These are phyloP conservation scores for Punctularia strigosozonata DNA, from an alignment of 768 basidiomycete genomes.

Conservation along the genomic window DNA sequence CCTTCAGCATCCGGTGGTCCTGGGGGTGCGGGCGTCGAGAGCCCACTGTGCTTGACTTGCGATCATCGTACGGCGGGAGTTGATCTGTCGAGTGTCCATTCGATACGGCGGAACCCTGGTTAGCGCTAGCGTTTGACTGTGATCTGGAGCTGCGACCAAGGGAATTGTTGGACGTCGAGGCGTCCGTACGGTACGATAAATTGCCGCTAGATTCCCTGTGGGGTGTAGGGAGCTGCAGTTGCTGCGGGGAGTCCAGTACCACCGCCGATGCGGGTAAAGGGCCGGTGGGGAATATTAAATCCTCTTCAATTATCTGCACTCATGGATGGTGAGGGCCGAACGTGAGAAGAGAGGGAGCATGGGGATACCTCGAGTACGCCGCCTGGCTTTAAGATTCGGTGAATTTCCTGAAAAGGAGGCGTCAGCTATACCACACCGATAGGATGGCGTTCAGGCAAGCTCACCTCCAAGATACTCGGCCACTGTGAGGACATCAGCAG, in stretches of 20 bases:
- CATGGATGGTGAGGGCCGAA: not conserved
- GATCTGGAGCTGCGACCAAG: conserved; percentile 11
- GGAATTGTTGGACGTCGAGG: conserved; percentile 1
- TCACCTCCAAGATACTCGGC: conserved; percentile 54
- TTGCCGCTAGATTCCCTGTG: too few species aligned
- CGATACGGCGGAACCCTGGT: not conserved
- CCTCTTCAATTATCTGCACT: conserved; percentile 58
- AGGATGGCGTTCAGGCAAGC: conserved; percentile 5
- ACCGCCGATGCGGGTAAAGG: conserved; percentile 11
- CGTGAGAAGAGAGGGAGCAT: conserved; percentile 8
- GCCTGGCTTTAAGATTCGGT: conserved; percentile 51
- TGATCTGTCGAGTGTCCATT: not conserved
- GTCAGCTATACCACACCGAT: conserved; percentile 8
- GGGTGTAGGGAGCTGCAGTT: too few species aligned
- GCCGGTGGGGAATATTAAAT: conserved; percentile 56
- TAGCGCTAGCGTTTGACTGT: not conserved
- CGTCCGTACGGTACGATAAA: conserved; percentile 9
- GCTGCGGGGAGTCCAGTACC: too few species aligned
- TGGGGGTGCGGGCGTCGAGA: conserved; percentile 27
- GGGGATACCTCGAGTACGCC: conserved; percentile 58
- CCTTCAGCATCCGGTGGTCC: conserved; percentile 50
- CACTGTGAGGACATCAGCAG: conserved; percentile 39
- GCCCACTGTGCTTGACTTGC: not conserved
- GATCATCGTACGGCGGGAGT: not conserved
- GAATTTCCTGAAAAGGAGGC: conserved; percentile 38